Evolutionary conservation across 306 rosid genomes (phyloP).

Genomic region (Biancaea sappan): DNA sequence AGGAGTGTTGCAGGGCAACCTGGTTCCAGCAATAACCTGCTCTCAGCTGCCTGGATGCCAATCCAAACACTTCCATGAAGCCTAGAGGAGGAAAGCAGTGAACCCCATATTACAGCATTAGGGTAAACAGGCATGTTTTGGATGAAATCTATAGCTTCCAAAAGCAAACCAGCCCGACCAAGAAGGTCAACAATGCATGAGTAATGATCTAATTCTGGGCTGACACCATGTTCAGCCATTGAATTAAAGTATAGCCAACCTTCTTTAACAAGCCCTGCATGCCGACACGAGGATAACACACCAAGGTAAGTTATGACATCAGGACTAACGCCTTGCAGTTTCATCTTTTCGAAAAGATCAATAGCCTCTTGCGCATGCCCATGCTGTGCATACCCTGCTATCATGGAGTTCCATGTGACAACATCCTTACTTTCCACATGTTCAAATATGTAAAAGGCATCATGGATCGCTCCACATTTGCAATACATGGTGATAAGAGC

Average conservation of each 20-base stretch:
- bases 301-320: conserved; percentile 79
- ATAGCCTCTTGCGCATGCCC: conserved; percentile 69
- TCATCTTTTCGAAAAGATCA: conserved; percentile 68
- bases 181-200: conserved; percentile 81
- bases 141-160: conserved; percentile 66
- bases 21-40: conserved; percentile 65
- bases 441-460: conserved; percentile 61
- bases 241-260: conserved; percentile 65
- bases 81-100: conserved; percentile 75
- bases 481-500: conserved; percentile 84
- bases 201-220: conserved; percentile 77
- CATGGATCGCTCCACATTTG: conserved; percentile 71
- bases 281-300: conserved; percentile 75
- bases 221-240: conserved; percentile 62
- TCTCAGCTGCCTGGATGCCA: conserved; percentile 77
- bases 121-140: conserved; percentile 70
- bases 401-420: conserved; percentile 89
- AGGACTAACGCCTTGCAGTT: conserved; percentile 44
- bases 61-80: conserved; percentile 69
- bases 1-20: conserved; percentile 67
- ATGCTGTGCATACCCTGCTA: conserved; percentile 78
- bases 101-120: conserved; percentile 85
- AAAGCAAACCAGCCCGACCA: conserved; percentile 78
- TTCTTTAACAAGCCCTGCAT: conserved; percentile 71
- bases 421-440: conserved; percentile 50